phyloP scores from a whole-genome alignment of 306 rosid genomes.

The Heteromeles arbutifolia region DNA sequence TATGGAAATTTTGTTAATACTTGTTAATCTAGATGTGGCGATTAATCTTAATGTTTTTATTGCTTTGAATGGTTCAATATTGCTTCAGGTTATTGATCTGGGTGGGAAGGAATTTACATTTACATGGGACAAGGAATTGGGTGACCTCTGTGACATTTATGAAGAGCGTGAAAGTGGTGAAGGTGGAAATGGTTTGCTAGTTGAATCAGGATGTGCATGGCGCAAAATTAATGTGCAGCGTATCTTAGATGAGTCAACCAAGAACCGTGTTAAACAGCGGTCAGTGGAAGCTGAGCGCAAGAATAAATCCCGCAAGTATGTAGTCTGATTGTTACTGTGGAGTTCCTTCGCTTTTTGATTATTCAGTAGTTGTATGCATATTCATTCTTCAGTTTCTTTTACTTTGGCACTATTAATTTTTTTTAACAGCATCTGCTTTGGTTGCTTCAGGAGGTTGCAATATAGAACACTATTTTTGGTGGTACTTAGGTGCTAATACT shows the following conservation, averaged over 20 bases:
- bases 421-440: neutral
- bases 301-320: constrained; percentile 74
- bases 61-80: constrained; percentile 11
- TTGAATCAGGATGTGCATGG: constrained; percentile 94
- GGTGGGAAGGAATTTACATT: constrained; percentile 88
- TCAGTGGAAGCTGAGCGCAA: constrained; percentile 90
- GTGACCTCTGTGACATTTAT: constrained; percentile 81
- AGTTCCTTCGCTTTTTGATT: neutral
- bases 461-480: neutral
- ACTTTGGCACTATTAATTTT: neutral
- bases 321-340: neutral
- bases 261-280: constrained; percentile 70
- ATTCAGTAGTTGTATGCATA: neutral
- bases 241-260: constrained; percentile 74
- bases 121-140: constrained; percentile 76
- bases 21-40: neutral
- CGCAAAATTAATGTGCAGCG: constrained; percentile 91
- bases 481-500: neutral
- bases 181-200: constrained; percentile 73
- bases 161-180: constrained; percentile 76
- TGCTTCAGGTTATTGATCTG: constrained; percentile 77
- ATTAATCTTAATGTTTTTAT: neutral
- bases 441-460: neutral
- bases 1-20: neutral
- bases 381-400: neutral